phyloP scores from a whole-genome alignment of 2,329 filamentous ascomycete species.

The Colletotrichum lentis region DNA sequence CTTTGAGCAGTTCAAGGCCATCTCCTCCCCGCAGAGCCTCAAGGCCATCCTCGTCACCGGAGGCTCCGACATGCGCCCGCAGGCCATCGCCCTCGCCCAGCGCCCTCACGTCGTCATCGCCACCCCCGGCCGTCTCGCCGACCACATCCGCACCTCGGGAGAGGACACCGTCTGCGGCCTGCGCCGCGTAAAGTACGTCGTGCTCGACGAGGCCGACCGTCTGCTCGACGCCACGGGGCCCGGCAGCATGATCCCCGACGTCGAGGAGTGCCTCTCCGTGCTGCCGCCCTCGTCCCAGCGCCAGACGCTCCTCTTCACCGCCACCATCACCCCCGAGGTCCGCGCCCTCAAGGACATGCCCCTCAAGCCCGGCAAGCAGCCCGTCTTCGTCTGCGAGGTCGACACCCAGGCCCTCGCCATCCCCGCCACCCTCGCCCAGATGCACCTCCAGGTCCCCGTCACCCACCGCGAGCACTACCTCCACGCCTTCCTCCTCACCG shows the following conservation, averaged over 20 bases:
- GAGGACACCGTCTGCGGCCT: conserved; percentile 88
- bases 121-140: conserved; percentile 89
- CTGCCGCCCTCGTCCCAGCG: conserved; percentile 79
- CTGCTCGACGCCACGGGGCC: conserved; percentile 76
- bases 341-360: conserved; percentile 83
- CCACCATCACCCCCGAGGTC: conserved; percentile 93
- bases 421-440: conserved; percentile 81
- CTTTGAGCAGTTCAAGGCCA: conserved; percentile 93
- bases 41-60: conserved; percentile 92
- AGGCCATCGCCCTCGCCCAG: conserved; percentile 83
- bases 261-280: conserved; percentile 85
- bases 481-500: conserved; percentile 85
- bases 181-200: conserved; percentile 80
- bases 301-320: conserved; percentile 96
- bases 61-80: conserved; percentile 88
- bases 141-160: conserved; percentile 91
- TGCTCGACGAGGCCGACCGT: conserved; percentile 95
- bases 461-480: conserved; percentile 96
- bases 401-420: conserved; percentile 79
- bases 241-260: conserved; percentile 92
- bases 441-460: conserved; percentile 86
- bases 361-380: conserved; percentile 71
- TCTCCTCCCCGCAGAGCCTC: conserved; percentile 85
- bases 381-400: conserved; percentile 89
- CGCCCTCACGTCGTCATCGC: conserved; percentile 93